Conservation (phyloP, 225 moss, liverwort and hornwort species). For the Physcomitrium patens region DNA sequence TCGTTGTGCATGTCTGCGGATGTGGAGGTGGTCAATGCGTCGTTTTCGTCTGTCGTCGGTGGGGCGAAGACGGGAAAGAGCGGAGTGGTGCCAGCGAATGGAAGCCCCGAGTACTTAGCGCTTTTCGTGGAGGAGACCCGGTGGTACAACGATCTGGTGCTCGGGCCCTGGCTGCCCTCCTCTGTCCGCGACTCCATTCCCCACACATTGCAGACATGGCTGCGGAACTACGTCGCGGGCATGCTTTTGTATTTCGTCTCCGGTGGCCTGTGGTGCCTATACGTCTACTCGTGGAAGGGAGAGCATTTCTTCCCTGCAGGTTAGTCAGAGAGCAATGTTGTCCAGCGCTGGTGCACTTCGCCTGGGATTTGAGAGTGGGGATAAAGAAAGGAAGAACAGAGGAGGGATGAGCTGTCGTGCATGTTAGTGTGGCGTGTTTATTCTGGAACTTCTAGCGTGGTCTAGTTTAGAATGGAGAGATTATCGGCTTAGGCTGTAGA, state of each 20-base stretch:
- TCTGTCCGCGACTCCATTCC: constrained; percentile 45
- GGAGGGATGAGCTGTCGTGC: too few relatives aligned
- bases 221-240: constrained; percentile 67
- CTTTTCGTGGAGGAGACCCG: constrained; percentile 57
- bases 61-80: background rate
- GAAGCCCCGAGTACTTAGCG: constrained; percentile 48
- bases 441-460: too few relatives aligned
- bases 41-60: background rate
- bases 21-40: background rate
- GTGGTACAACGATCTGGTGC: constrained; percentile 57
- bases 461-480: too few relatives aligned
- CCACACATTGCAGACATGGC: constrained; percentile 56
- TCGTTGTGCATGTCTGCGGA: background rate
- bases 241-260: constrained; percentile 57
- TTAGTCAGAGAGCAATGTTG: constrained; percentile 20
- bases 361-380: background rate
- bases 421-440: too few relatives aligned
- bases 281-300: constrained; percentile 57
- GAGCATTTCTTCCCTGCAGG: constrained; percentile 63
- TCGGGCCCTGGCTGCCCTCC: constrained; percentile 41
- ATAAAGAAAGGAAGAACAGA: background rate
- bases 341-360: background rate
- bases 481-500: too few relatives aligned
- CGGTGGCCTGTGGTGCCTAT: constrained; percentile 67
- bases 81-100: background rate